Base-by-base conservation (phyloP, 306 rosid genomes). In the Quercus variabilis region DNA sequence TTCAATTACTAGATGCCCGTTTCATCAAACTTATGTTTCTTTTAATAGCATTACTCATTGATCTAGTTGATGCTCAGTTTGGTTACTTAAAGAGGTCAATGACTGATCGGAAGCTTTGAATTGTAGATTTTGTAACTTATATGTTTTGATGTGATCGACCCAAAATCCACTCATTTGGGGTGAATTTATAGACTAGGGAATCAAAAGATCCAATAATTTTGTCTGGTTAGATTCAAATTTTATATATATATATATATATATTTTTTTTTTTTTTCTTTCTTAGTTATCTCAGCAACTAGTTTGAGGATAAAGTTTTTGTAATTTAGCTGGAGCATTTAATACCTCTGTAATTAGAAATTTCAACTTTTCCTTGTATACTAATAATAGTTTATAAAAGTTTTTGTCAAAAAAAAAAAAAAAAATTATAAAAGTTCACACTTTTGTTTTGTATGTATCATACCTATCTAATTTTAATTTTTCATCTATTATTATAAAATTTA, bases 21-120 rank as follows among this genome's bases (percentile, higher is more conserved):
- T 86, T 90, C 82, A 17, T 87, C 55, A 82, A 92, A 83, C 90
- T 81, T 56, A 54, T 76, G 38, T 87, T 82, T 76, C 6, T 76
- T 57, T 9, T 80, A 78, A 75, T 58, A 65, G 80, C 75, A 59
- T 67, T 21, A 76, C 17, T 49, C 1, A 77, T 26, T 41, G 69
- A 76, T 75, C 55, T 71, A 71, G 63, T 55, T 74, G 68, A 52
- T 52, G 43, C 70, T 35, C 71, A 78, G 71, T 70, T 79, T 55
- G 46, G 33, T 78, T 80, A 14, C 83, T 80, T 17, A 43, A 31
- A 73, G 54, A 49, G 76, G 63, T 69, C 49, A 80, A 51, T 57
- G n/a, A 55, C 41, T 69, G 69, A 79, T 74, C 55, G 78, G 31
- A 31, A 31, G 52, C 73, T 62, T 73, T 69, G 20, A 67, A 58